These are phyloP conservation scores for Saccharomyces pastorianus DNA, from an alignment of 1,139 yeast species.

Conservation along the genomic window DNA sequence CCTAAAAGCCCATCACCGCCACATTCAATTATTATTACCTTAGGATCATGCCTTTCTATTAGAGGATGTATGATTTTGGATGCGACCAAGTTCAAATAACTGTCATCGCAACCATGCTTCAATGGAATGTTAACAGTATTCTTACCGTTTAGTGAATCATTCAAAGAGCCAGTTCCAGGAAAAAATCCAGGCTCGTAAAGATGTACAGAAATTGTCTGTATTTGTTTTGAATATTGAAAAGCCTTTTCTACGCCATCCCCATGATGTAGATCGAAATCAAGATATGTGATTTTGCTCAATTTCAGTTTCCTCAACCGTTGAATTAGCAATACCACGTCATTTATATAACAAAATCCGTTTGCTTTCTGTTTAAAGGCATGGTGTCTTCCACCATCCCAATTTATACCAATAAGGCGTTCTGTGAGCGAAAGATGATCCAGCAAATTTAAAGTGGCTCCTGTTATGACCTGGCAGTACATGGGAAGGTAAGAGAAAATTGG, in stretches of 20 bases:
- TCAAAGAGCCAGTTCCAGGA: conserved; percentile 57
- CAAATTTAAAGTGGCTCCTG: conserved; percentile 53
- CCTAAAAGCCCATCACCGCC: conserved; percentile 65
- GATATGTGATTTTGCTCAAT: conserved; percentile 46
- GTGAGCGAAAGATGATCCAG: conserved; percentile 32
- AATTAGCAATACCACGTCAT: conserved; percentile 57
- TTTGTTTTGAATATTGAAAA: conserved; percentile 47
- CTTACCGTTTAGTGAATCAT: conserved; percentile 31
- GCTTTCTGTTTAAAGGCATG: conserved; percentile 52
- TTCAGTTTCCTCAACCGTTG: conserved; percentile 38
- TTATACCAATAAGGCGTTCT: conserved; percentile 40
- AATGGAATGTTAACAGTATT: conserved; percentile 49
- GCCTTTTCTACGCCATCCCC: conserved; percentile 76
- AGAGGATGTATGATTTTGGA: conserved; percentile 40
- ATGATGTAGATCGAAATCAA: conserved; percentile 70
- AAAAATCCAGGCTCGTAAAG: conserved; percentile 58
- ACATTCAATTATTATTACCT: conserved; percentile 53
- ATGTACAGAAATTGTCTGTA: conserved; percentile 58
- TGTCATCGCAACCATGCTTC: conserved; percentile 48
- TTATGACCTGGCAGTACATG: conserved; percentile 42
- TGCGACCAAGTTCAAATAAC: conserved; percentile 35
- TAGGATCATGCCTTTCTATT: conserved; percentile 38
- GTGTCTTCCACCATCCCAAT: conserved; percentile 80
- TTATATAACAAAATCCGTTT: conserved; percentile 68
- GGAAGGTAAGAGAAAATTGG: conserved; percentile 50